A percentile compares a stretch with the other conserved stretches of the same genome.
These are phyloP conservation scores for Colletotrichum shisoi DNA, from an alignment of 2,329 filamentous ascomycete genomes.

Conservation along the genomic window DNA sequence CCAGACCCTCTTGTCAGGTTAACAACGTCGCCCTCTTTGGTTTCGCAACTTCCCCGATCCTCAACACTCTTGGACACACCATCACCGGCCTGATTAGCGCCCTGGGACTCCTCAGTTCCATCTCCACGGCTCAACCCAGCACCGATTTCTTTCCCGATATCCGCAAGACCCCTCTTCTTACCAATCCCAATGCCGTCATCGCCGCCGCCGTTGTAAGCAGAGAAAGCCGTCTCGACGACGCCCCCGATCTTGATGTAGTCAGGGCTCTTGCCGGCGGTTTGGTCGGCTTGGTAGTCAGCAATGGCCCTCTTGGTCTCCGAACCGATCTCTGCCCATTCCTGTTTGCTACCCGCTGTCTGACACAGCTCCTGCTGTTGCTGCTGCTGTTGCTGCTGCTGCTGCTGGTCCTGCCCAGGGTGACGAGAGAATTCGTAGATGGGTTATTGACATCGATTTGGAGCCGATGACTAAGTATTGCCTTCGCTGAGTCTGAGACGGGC, in stretches of 20 bases:
- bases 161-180: slow-evolving; percentile 31
- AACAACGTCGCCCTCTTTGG: neutral
- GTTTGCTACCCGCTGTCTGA: neutral
- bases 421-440: too few species aligned
- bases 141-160: slow-evolving; percentile 33
- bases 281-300: slow-evolving; percentile 29
- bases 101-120: neutral
- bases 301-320: slow-evolving; percentile 35
- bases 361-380: slow-evolving; percentile 20
- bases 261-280: slow-evolving; percentile 31
- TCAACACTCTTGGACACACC: slow-evolving; percentile 3
- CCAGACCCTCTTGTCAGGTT: neutral
- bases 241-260: slow-evolving; percentile 38
- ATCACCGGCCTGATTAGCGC: neutral
- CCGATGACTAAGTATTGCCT: neutral
- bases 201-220: slow-evolving; percentile 43
- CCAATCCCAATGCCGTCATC: neutral
- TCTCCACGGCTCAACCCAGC: neutral
- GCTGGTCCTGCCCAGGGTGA: slow-evolving; percentile 16
- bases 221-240: slow-evolving; percentile 44
- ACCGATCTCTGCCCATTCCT: slow-evolving; percentile 36
- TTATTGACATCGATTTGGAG: neutral
- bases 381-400: slow-evolving; percentile 20
- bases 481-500: too few species aligned
- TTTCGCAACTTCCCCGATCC: neutral